Conservation (phyloP, 352 stramenopile species). For the Saprolegnia parasitica region DNA sequence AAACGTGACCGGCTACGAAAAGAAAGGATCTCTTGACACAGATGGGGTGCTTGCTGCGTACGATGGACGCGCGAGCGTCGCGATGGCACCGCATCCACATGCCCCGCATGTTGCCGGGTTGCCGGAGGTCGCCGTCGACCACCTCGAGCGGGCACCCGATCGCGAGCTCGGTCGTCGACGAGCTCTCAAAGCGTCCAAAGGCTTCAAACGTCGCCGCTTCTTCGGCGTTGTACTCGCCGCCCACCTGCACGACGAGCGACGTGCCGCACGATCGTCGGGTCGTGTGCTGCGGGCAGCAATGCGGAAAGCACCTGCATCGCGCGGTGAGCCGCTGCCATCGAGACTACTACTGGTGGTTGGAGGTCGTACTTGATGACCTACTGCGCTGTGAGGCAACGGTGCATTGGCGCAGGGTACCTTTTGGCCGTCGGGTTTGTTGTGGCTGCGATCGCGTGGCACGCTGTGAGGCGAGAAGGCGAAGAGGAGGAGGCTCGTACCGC, state of each 20-base stretch:
- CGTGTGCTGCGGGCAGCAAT: neutral
- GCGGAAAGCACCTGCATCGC: neutral
- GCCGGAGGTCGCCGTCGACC: neutral
- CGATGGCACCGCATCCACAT: neutral
- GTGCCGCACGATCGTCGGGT: neutral
- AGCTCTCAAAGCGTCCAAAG: neutral
- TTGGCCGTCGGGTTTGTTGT: neutral
- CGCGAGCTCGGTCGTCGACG: neutral
- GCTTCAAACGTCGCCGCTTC: neutral
- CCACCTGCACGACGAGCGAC: neutral
- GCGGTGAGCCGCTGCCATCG: neutral
- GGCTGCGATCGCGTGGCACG: neutral
- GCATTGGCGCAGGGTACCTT: neutral
- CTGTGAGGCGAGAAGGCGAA: neutral
- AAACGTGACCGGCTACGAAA: neutral
- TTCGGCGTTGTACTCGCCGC: neutral
- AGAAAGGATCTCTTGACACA: neutral
- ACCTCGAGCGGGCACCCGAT: neutral
- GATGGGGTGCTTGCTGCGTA: neutral
- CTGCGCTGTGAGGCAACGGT: too few relatives aligned
- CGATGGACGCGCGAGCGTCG: neutral
- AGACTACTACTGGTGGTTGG: neutral
- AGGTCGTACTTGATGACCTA: neutral
- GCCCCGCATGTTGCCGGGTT: neutral
- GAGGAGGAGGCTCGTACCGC: neutral